phyloP scores from a whole-genome alignment of 1,139 yeast species.

The Saccharomyces hybrid region DNA sequence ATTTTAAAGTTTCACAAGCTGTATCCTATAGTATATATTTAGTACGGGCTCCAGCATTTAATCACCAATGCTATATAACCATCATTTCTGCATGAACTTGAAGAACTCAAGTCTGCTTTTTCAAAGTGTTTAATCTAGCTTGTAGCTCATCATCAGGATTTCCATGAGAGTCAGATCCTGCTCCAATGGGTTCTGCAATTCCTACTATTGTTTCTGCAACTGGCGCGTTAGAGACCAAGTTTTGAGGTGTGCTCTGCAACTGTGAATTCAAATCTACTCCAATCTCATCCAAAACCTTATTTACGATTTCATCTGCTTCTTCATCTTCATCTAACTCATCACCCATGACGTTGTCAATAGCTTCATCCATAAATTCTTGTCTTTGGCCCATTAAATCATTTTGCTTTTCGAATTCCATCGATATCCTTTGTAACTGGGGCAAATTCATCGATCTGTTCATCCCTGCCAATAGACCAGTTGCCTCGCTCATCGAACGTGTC shows the following conservation, averaged over 20 bases:
- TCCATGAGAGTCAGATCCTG: conserved; percentile 33
- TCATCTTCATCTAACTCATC: conserved; percentile 71
- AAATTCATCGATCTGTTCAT: conserved; percentile 88
- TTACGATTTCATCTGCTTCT: conserved; percentile 87
- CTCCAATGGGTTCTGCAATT: conserved; percentile 47
- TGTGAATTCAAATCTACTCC: conserved; percentile 75
- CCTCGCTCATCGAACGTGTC: conserved; percentile 93
- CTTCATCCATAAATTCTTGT: conserved; percentile 98
- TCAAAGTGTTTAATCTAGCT: conserved; percentile 78
- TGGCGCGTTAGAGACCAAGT: conserved; percentile 32
- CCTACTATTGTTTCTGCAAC: conserved; percentile 31
- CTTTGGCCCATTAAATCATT: conserved; percentile 97
- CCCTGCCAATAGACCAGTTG: conserved; percentile 73
- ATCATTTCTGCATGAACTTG: no score
- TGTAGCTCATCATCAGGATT: conserved; percentile 77
- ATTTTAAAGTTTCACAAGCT: no score
- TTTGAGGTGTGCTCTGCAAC: conserved; percentile 62
- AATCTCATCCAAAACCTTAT: conserved; percentile 88
- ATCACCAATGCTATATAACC: neutral
- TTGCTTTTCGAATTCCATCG: conserved; percentile 92
- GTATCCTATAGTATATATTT: no score
- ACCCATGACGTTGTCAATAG: conserved; percentile 91
- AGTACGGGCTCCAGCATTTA: neutral
- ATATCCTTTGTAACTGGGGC: conserved; percentile 80
- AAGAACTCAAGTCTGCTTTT: conserved; percentile 37